Evolutionary conservation across 768 basidiomycete genomes (phyloP), one percentile per base, ranked within the genome.

Genomic region (Lactarius evosmus): DNA sequence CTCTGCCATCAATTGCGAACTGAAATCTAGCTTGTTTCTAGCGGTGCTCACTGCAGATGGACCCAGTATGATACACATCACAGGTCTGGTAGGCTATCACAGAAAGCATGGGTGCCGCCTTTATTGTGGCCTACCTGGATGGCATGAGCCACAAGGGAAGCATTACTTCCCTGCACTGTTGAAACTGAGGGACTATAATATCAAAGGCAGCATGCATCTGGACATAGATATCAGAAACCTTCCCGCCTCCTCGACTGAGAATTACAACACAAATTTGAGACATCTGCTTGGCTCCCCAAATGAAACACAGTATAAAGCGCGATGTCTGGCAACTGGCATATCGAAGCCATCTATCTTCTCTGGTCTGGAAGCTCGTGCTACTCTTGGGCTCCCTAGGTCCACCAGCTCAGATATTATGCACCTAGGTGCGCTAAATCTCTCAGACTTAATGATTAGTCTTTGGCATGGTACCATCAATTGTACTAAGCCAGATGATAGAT

Each of bases 341-440:
- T 63, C 64, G n/a, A 76, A 76, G 53, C 75, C 75, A 0, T 76
- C 69, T n/a, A 68, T 80, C 3, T 72, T 79, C 51, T 54, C 62
- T 9, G 77, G 75, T 0, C 61, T 78, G 1, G 66, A 56, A 1
- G 30, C 61, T 12, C 25, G 44, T 4, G 56, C 58, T 7, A 66
- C 44, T 6, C 69, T 76, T 19, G 67, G 69, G 0, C 63, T 77
- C 51, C 76, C 77, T 0, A 54, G 56, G 0, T 73, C 71, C 32
- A 78, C 77, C 51, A 44, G 66, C 12, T 65, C 65, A 0, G 78
- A 81, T 54, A 59, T 76, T 16, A 80, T 80, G 78, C 80, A 82
- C 65, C 69, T 76, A 1, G 61, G 65, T 7, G 32, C 64, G 14
- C 67, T 82, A 9, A 82, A 81, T 67, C 27, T 79, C 1, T 55